Evolutionary conservation across 371 early-diverging fungal species (phyloP).

Genomic region (Rhizomucor miehei): DNA sequence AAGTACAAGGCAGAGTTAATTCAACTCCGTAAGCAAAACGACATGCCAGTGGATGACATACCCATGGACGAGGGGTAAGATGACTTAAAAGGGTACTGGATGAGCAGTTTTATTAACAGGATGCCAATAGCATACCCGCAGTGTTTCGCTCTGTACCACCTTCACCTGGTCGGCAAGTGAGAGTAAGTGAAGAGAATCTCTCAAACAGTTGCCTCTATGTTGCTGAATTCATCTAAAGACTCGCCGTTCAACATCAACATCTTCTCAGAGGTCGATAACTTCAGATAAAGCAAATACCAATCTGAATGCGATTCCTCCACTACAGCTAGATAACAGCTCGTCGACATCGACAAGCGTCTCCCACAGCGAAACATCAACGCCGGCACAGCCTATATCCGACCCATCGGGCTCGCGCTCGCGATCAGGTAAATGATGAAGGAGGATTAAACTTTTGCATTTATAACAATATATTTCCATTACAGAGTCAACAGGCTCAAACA

Average conservation of each 20-base stretch:
- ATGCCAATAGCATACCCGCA: slow-evolving; percentile 26
- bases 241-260: slow-evolving; percentile 44
- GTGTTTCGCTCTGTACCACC: slow-evolving; percentile 48
- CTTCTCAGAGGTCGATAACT: slow-evolving; percentile 43
- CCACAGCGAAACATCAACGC: slow-evolving; percentile 3
- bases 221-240: slow-evolving; percentile 13
- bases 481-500: slow-evolving; percentile 37
- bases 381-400: slow-evolving; percentile 21
- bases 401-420: slow-evolving; percentile 10
- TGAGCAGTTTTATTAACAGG: no score
- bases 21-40: slow-evolving; percentile 62
- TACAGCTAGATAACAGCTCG: slow-evolving; percentile 32
- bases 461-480: background rate
- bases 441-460: background rate
- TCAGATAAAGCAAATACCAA: slow-evolving; percentile 32
- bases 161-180: slow-evolving; percentile 40
- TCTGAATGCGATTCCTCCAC: slow-evolving; percentile 36
- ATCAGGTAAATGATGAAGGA: slow-evolving; percentile 13
- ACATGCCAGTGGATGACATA: slow-evolving; percentile 57
- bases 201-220: background rate
- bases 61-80: slow-evolving; percentile 52
- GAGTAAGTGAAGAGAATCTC: slow-evolving; percentile 19
- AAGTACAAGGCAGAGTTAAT: slow-evolving; percentile 69
- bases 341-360: slow-evolving; percentile 15
- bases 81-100: no score